Percentiles rank a stretch among this genome's conserved stretches.
These are phyloP conservation scores for Mortierella sp. DNA, from an alignment of 371 early-diverging fungal species.

Conservation along the genomic window DNA sequence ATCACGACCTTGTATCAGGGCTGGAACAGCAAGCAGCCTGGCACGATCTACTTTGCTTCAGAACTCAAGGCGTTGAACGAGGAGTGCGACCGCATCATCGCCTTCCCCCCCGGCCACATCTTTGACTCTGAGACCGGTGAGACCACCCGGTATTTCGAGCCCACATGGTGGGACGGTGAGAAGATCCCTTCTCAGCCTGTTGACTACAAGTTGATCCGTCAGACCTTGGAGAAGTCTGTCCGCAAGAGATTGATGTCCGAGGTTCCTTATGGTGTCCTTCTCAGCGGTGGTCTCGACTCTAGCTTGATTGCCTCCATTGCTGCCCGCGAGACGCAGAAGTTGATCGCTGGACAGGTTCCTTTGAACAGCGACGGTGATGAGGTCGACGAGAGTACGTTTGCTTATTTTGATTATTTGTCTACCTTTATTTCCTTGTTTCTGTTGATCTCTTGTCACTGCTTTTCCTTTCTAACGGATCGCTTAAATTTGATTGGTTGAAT, in stretches of 20 bases:
- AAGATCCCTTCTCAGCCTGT: conserved; percentile 64
- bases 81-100: conserved; percentile 93
- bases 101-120: conserved; percentile 96
- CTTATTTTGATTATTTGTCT: conserved; percentile 34
- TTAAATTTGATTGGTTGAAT: conserved; percentile 8
- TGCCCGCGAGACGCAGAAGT: conserved; percentile 79
- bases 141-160: conserved; percentile 88
- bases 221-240: conserved; percentile 85
- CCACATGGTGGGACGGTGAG: conserved; percentile 86
- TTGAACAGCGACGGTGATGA: conserved; percentile 66
- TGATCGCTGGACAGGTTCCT: conserved; percentile 43
- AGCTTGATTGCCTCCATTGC: conserved; percentile 95
- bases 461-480: neutral
- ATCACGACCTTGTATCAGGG: conserved; percentile 97
- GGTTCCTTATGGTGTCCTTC: conserved; percentile 96
- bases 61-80: conserved; percentile 95
- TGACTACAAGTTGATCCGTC: conserved; percentile 78
- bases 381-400: conserved; percentile 71
- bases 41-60: conserved; percentile 90
- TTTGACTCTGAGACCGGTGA: conserved; percentile 82
- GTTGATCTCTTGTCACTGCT: conserved; percentile 9
- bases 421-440: conserved; percentile 10
- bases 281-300: conserved; percentile 95
- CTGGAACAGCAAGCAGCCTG: conserved; percentile 82
- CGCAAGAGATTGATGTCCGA: conserved; percentile 97